Percentiles rank a stretch among this genome's conserved stretches.
Conservation (phyloP, 352 stramenopile species). For the Pythium dissotocum region DNA sequence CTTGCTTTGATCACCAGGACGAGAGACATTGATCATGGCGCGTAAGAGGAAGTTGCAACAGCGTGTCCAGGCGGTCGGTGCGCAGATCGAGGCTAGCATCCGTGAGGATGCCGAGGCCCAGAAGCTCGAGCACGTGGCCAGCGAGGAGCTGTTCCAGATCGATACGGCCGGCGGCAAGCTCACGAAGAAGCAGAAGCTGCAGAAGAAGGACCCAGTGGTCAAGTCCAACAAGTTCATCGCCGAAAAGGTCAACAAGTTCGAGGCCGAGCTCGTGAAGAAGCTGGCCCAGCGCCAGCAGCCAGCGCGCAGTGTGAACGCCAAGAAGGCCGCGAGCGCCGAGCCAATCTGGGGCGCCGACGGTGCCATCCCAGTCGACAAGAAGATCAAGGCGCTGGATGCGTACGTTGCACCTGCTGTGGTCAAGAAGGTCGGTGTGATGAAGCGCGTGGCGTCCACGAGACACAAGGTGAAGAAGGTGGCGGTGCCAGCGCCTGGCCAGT, state of each 20-base stretch:
- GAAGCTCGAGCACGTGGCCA: constrained; percentile 72
- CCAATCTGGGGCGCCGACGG: constrained; percentile 54
- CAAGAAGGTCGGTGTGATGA: constrained; percentile 58
- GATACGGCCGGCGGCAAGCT: constrained; percentile 68
- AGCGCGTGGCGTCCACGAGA: constrained; percentile 58
- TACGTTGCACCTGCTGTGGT: constrained; percentile 60
- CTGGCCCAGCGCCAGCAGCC: constrained; percentile 35
- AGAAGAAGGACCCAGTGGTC: constrained; percentile 71
- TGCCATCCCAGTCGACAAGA: constrained; percentile 34
- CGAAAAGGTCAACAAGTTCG: constrained; percentile 60
- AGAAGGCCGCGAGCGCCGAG: constrained; percentile 14
- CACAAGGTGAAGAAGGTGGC: constrained; percentile 76
- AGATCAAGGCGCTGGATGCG: constrained; percentile 48
- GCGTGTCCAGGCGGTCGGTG: constrained; percentile 66
- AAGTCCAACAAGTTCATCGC: constrained; percentile 73
- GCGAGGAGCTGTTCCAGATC: constrained; percentile 79
- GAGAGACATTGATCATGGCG: constrained; percentile 35
- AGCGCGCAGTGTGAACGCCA: constrained; percentile 14
- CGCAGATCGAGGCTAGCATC: constrained; percentile 76
- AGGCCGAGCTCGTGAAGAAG: constrained; percentile 60
- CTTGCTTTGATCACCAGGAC: not conserved
- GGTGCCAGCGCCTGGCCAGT: constrained; percentile 73
- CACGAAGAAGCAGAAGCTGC: constrained; percentile 68
- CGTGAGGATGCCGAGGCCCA: constrained; percentile 75
- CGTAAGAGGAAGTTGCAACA: constrained; percentile 61